phyloP scores from a whole-genome alignment of 2,329 filamentous ascomycete species.

The Trichoderma lentiforme region DNA sequence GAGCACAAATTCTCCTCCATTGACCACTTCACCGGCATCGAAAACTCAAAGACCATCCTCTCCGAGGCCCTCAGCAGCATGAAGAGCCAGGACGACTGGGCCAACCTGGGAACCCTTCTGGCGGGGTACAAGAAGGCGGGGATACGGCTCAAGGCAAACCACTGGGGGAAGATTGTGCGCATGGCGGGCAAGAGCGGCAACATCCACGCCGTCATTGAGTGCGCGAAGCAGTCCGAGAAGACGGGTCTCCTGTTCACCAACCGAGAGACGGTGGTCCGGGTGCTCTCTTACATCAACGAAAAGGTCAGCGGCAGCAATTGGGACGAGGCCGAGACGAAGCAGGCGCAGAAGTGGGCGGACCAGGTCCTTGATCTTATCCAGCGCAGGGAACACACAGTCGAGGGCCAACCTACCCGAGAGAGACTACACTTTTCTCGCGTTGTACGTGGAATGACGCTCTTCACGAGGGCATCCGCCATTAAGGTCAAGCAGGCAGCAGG shows the following conservation, averaged over 20 bases:
- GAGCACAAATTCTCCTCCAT: conserved; percentile 50
- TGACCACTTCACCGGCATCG: conserved; percentile 42
- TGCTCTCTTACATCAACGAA: conserved; percentile 30
- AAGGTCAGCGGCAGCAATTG: conserved; percentile 41
- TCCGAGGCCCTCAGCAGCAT: conserved; percentile 42
- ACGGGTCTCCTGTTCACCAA: conserved; percentile 45
- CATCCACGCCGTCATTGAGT: conserved; percentile 48
- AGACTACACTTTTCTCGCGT: conserved; percentile 27
- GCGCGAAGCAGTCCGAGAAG: conserved; percentile 43
- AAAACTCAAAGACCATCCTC: conserved; percentile 40
- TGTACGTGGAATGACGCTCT: conserved; percentile 33
- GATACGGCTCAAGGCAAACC: conserved; percentile 34
- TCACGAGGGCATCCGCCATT: conserved; percentile 27
- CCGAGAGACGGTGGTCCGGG: conserved; percentile 37
- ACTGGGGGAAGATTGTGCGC: conserved; percentile 42
- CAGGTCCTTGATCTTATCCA: conserved; percentile 50
- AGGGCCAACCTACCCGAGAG: conserved; percentile 20
- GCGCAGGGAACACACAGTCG: conserved; percentile 37
- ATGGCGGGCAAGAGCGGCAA: conserved; percentile 39
- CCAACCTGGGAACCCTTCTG: conserved; percentile 50
- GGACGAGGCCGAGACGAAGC: conserved; percentile 34
- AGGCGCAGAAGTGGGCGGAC: conserved; percentile 46
- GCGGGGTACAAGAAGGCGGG: conserved; percentile 46
- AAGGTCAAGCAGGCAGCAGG: conserved; percentile 27
- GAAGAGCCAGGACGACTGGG: conserved; percentile 48